Evolutionary conservation across 306 rosid species (phyloP).

Genomic region (Quercus ilex): DNA sequence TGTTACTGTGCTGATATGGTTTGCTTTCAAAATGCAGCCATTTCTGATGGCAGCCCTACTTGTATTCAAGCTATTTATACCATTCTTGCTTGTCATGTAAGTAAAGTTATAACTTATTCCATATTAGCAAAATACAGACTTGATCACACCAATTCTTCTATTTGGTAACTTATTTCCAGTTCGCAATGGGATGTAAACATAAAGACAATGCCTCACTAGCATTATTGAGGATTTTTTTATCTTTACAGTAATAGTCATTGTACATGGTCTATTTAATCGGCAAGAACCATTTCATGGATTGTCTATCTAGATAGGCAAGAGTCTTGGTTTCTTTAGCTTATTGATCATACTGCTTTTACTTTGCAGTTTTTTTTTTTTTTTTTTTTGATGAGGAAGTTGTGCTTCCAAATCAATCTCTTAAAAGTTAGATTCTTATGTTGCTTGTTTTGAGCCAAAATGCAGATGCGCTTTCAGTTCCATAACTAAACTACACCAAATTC

Average conservation of each 20-base stretch:
- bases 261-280: not conserved
- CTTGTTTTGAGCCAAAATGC: conserved; percentile 33
- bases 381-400: not conserved
- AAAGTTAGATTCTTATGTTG: conserved; percentile 7
- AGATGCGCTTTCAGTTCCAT: conserved; percentile 88
- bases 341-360: not conserved
- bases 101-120: conserved; percentile 28
- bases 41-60: conserved; percentile 92
- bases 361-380: not conserved
- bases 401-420: conserved; percentile 10
- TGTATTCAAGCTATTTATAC: conserved; percentile 82
- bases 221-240: not conserved
- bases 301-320: not conserved
- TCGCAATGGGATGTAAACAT: not conserved
- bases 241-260: not conserved
- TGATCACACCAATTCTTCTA: not conserved
- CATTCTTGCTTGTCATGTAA: conserved; percentile 91
- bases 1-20: conserved; percentile 25
- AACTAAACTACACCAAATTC: conserved; percentile 70
- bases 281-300: not conserved
- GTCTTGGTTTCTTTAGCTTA: not conserved
- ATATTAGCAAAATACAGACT: not conserved
- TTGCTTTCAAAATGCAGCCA: conserved; percentile 53
- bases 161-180: not conserved
- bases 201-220: not conserved